phyloP scores from a whole-genome alignment of 2,329 filamentous ascomycete species.

The Cadophora gregata region DNA sequence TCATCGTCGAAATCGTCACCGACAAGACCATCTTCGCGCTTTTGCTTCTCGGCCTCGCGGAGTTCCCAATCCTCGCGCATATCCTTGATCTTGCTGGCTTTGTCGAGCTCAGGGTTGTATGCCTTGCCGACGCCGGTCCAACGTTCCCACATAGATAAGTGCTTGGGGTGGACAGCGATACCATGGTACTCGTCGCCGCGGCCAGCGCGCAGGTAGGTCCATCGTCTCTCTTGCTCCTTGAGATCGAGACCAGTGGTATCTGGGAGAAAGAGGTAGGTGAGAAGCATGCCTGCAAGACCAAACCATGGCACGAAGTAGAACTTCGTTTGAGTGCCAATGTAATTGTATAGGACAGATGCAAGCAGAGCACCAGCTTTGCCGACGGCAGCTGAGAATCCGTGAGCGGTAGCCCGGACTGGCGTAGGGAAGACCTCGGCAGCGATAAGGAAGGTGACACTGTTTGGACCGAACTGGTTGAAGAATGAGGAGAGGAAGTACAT shows the following conservation, averaged over 20 bases:
- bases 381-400: constrained; percentile 90
- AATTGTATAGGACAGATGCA: constrained; percentile 91
- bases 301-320: constrained; percentile 97
- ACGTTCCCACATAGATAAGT: constrained; percentile 89
- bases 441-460: constrained; percentile 90
- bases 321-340: constrained; percentile 83
- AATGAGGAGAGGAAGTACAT: constrained; percentile 99
- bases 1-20: constrained; percentile 38
- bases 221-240: constrained; percentile 95
- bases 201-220: constrained; percentile 83
- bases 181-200: constrained; percentile 87
- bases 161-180: constrained; percentile 86
- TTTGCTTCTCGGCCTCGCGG: constrained; percentile 53
- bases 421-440: constrained; percentile 97
- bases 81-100: constrained; percentile 83
- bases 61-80: constrained; percentile 71
- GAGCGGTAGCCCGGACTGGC: constrained; percentile 88
- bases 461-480: constrained; percentile 99
- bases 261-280: constrained; percentile 88
- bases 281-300: constrained; percentile 81
- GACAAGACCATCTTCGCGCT: constrained; percentile 29
- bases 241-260: constrained; percentile 96
- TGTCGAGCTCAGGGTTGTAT: constrained; percentile 85
- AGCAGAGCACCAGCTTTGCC: constrained; percentile 89
- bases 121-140: constrained; percentile 76